Base-by-base conservation (phyloP, 1,284 basidiomycete genomes). In the Kwoniella shivajii region DNA sequence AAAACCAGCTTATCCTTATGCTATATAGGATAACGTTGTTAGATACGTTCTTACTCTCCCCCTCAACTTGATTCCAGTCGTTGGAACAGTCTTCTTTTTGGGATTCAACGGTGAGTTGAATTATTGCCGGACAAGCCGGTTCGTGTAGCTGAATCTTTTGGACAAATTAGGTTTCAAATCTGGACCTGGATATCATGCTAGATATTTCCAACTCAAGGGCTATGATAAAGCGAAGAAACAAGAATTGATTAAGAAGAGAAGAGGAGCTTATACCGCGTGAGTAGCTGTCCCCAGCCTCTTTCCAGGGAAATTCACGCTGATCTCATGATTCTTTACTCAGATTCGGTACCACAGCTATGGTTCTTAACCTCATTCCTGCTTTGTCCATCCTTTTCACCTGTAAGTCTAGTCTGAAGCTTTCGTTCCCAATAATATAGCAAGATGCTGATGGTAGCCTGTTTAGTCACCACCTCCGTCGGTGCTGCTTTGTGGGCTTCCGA, bases 401-500 rank as follows among this genome's bases (percentile, higher is more conserved):
- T 73, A 43, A 46, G 72, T 66, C 26, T 20, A 26, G 10, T 11
- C 18, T 27, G 42, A 2, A 43, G 82, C 80, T 26, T 30, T 18
- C 37, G 16, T 44, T 9, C 7, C 6, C 1, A n/a, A 27, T 1
- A 14, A 24, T 6, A 26, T 14, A 13, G 20, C 39, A 11, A 45
- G 20, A n/a, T 16, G 37, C 50, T 58, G 27, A 57, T 14, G 14
- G 27, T 27, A 22, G 9, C 4, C 16, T 26, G 37, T 50, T 68
- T 56, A 75, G 68, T 76, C 57, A 71, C 75, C 2, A 66, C 67
- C 18, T 54, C 83, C 0, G 84, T 87, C 27, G 88, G 87, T 24
- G 87, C 87, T 0, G 87, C 87, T 2, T 74, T 89, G 52, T 88
- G 86, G 86, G 87, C 86, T 0, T 82, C 83, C 13, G 82, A 86